Evolutionary conservation across 2,329 filamentous ascomycete species (phyloP).

Genomic region (Diaporthe sp.): DNA sequence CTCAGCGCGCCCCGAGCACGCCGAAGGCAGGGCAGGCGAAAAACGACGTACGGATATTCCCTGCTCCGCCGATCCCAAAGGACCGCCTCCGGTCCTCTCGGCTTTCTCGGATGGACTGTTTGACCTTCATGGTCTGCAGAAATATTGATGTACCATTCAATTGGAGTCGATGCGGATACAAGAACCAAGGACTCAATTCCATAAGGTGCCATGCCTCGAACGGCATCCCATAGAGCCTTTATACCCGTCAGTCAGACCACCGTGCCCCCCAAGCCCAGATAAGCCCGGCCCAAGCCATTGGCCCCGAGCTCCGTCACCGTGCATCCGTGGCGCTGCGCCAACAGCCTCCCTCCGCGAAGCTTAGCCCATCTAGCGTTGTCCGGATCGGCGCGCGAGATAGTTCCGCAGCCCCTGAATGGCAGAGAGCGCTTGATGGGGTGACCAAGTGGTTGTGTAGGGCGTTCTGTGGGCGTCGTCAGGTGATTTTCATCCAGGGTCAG

Average conservation of each 20-base stretch:
- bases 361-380: slow-evolving; percentile 15
- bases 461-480: not conserved
- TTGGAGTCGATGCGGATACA: not conserved
- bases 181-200: not conserved
- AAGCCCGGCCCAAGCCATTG: slow-evolving; percentile 30
- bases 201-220: not conserved
- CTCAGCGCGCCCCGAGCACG: not conserved
- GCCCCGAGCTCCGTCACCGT: slow-evolving; percentile 24
- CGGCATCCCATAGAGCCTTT: not conserved
- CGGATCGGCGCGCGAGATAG: slow-evolving; percentile 37
- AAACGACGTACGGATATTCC: slow-evolving; percentile 31
- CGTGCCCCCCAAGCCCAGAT: not conserved
- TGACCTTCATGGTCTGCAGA: not conserved
- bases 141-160: not conserved
- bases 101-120: not conserved
- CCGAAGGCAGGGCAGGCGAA: not conserved
- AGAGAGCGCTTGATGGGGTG: not conserved
- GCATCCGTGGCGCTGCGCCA: slow-evolving; percentile 13
- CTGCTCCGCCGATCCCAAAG: slow-evolving; percentile 36
- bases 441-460: not conserved
- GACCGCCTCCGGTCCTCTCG: slow-evolving; percentile 13
- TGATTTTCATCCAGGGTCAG: too few relatives aligned
- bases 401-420: slow-evolving; percentile 25
- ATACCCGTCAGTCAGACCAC: not conserved
- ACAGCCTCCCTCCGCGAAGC: slow-evolving; percentile 9